These are phyloP conservation scores for Lasiosphaeria ovina DNA, from an alignment of 495 filamentous ascomycete genomes.

Conservation along the genomic window DNA sequence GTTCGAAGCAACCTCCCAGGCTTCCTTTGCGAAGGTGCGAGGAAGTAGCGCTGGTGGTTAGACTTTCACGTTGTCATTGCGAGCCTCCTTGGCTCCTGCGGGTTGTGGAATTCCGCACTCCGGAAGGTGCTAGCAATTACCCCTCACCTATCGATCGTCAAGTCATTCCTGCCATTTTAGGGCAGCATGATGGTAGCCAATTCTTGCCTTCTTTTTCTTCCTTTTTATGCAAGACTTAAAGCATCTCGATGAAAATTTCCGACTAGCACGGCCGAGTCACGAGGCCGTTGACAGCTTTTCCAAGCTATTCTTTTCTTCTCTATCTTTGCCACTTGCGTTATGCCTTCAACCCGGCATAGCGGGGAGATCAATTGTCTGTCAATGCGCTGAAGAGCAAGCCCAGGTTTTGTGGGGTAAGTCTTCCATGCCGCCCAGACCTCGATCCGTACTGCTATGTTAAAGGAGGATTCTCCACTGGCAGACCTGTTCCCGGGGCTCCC, in stretches of 20 bases:
- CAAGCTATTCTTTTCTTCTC: not conserved
- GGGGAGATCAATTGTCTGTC: not conserved
- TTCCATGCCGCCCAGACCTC: not conserved
- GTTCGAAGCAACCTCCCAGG: not conserved
- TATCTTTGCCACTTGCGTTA: constrained; percentile 7
- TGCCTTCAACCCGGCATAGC: constrained; percentile 5
- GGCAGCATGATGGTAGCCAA: not conserved
- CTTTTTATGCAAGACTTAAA: not conserved
- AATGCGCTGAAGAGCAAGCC: not conserved
- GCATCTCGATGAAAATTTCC: not conserved
- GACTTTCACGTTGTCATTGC: not conserved
- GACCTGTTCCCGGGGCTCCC: no score
- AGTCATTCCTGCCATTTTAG: not conserved
- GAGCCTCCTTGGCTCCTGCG: no score
- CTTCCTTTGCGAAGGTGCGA: no score
- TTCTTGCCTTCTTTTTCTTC: not conserved
- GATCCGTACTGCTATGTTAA: not conserved
- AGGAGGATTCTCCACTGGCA: no score
- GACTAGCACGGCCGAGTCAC: not conserved
- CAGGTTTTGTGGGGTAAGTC: not conserved
- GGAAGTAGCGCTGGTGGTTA: not conserved
- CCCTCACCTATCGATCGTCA: not conserved
- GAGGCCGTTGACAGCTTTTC: not conserved
- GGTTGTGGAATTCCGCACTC: no score
- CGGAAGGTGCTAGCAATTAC: not conserved